Base-by-base conservation (phyloP, 257 asterid genomes). In the Forsythia suspensa region DNA sequence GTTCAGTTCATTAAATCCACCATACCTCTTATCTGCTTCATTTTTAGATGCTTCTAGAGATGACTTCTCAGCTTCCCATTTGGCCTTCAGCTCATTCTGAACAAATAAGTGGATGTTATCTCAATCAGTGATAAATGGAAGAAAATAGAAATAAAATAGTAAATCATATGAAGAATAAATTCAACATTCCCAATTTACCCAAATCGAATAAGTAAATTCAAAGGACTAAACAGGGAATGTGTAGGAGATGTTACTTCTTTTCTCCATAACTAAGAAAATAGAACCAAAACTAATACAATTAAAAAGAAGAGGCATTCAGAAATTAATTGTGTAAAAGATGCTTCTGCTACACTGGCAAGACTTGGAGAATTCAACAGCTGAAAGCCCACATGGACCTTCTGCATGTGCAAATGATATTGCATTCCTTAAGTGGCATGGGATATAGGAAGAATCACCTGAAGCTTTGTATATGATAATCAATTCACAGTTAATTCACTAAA, bases 1-100 rank as follows among this genome's bases (percentile, higher is more conserved):
- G 92, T 96, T 96, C 89, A 90, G 94, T 66, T 92, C 99, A 79
- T 94, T 86, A 13, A 94, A 83, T 80, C 92, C 98, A 42, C 46
- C 72, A 80, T 91, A 96, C 81, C 85, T 91, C 85, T 86, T 87
- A 76, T 93, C 99, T 1, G 96, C 96, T 72, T 87, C 97, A 66
- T 73, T 89, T 86, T 84, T 93, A 74, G 89, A 87, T 37, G 81
- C 94, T 77, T 96, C 99, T 7, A 94, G 86, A 71, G 88, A 88
- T 52, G 83, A 71, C 85, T 85, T 90, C 80, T 94, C 99, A 1
- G 92, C 79, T 83, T 91, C 97, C 96, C 92, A 91, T 82, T 86
- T 94, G 13, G 85, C 86, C 87, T 92, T 91, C 85, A 94, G 87
- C 68, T 90, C 92, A 82, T 65, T 73, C 98, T 94, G 91, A 43